Conservation (phyloP, 371 early-diverging fungal species). For the Mortierella sp. region DNA sequence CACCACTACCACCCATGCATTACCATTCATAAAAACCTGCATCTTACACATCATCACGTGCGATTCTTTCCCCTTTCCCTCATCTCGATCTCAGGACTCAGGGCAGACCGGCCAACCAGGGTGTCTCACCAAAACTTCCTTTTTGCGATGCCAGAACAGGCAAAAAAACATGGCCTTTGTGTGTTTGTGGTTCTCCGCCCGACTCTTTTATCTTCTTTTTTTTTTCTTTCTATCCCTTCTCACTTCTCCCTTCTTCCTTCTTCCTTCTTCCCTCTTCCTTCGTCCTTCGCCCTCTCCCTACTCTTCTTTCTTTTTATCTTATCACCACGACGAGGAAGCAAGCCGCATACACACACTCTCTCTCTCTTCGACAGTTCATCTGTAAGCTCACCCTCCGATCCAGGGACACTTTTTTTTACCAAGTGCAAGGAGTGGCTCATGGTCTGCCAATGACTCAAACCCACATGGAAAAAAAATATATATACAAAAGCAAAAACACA, state of each 20-base stretch:
- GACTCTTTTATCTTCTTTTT: background rate
- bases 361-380: conserved; percentile 3
- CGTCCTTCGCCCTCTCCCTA: background rate
- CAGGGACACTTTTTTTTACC: background rate
- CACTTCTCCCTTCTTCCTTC: background rate
- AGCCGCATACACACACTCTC: background rate
- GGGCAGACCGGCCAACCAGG: background rate
- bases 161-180: conserved; percentile 1
- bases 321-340: background rate
- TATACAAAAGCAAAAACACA: background rate
- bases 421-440: background rate
- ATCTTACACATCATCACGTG: background rate
- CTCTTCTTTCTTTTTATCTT: background rate
- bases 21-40: background rate
- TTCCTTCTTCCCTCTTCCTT: background rate
- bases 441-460: background rate
- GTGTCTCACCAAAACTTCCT: background rate
- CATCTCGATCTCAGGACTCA: background rate
- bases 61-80: background rate
- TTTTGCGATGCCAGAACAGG: background rate
- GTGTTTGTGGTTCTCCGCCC: background rate
- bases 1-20: background rate
- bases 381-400: background rate
- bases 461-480: background rate
- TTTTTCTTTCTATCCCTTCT: background rate